Evolutionary conservation across 1,284 basidiomycete genomes (phyloP), one percentile per base, ranked within the genome.

Genomic region (Leccinum subrobustum): DNA sequence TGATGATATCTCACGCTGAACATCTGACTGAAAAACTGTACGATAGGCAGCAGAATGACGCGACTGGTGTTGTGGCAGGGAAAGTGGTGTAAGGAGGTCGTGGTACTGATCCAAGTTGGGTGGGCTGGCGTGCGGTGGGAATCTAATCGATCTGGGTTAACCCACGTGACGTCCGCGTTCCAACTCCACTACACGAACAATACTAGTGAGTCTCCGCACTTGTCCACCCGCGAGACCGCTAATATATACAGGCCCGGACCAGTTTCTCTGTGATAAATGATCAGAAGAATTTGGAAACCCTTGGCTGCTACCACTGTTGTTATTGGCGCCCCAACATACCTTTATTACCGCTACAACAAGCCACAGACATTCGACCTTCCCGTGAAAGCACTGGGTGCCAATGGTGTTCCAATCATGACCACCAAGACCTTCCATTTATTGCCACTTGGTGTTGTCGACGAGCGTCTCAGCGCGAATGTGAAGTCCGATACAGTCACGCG

Each of bases 271-370:
- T 57, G n/a, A 33, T 29, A 44, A 47, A 90, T 91, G 88, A 75
- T 88, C 60, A 79, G 79, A 67, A 82, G 80, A 65, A 81, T 79
- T 57, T 91, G 87, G 89, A 91, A 84, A 70, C 88, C 74, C 47
- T 31, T 76, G 52, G 69, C 77, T 44, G 78, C 77, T 52, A 71
- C 79, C 12, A 71, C 78, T 29, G 69, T 78, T 12, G 63, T 79
- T 57, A 65, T 80, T 60, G 79, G 75, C 58, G 69, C 74, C n/a
- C 76, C 82, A 23, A 67, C 74, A 50, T 83, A 81, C 68, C 59
- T 79, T 61, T 83, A 81, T 68, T 76, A 78, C 67, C 61, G 56
- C 27, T 70, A 64, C 59, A 71, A 71, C 63, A 75, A 73, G 60
- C 65, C 70, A 27, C 74, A 73, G 51, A 83, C 83, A 3, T 89